Evolutionary conservation across 148 eudicot genomes (phyloP).

Genomic region (Persicaria tinctoria): DNA sequence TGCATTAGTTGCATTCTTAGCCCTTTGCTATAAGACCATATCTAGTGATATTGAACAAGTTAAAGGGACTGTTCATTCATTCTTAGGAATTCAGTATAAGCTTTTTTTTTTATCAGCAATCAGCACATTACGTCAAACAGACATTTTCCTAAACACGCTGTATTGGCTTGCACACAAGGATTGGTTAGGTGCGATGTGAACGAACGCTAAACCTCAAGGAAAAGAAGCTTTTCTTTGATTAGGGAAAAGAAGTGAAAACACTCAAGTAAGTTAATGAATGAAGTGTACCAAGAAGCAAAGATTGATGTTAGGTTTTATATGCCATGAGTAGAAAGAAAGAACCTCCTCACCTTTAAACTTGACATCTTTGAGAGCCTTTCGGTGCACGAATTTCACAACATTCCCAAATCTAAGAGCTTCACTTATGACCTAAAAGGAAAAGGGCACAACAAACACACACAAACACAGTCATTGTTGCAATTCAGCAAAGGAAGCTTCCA

Average conservation of each 20-base stretch:
- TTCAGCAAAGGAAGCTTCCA: conserved; percentile 6
- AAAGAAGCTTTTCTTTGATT: too few species aligned
- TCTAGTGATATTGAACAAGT: too few species aligned
- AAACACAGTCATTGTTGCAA: not conserved
- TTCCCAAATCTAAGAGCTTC: conserved; percentile 62
- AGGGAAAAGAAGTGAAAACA: too few species aligned
- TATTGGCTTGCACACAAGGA: too few species aligned
- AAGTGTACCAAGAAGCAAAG: not conserved
- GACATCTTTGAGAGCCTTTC: conserved; percentile 50
- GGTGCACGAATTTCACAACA: conserved; percentile 53
- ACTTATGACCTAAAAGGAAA: conserved; percentile 35
- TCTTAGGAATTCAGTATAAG: too few species aligned
- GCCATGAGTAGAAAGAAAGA: not conserved
- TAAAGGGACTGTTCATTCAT: too few species aligned
- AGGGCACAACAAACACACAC: not conserved
- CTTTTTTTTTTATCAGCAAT: too few species aligned
- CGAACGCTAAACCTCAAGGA: too few species aligned
- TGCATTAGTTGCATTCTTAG: not conserved
- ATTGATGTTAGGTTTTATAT: not conserved
- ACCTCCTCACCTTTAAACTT: conserved; percentile 36
- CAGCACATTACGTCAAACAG: too few species aligned
- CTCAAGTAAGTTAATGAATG: not conserved
- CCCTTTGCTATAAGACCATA: not conserved
- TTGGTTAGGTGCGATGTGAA: too few species aligned
- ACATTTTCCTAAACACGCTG: too few species aligned